Evolutionary conservation across 2,329 filamentous ascomycete genomes (phyloP).

Genomic region (Botrytis porri): DNA sequence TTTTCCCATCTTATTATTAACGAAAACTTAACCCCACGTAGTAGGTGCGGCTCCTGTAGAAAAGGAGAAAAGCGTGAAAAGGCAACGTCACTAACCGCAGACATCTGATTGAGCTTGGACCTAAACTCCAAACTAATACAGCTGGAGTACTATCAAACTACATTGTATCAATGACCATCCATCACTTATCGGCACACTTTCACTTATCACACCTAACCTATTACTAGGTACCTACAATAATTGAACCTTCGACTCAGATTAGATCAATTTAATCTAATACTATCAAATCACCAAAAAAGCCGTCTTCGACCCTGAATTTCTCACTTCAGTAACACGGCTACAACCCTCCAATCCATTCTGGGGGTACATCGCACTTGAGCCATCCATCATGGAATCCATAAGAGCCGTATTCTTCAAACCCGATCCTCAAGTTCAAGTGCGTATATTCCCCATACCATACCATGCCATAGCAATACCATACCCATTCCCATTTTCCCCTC

Average conservation of each 20-base stretch:
- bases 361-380: not conserved
- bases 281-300: not conserved
- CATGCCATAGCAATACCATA: not conserved
- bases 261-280: not conserved
- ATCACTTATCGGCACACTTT: not conserved
- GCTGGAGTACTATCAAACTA: not conserved
- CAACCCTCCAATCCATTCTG: not conserved
- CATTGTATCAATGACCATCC: not conserved
- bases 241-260: not conserved
- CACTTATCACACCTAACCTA: not conserved
- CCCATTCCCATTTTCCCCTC: slow-evolving; percentile 9
- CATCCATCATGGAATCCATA: slow-evolving; percentile 74
- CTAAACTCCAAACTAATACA: slow-evolving; percentile 4
- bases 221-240: not conserved
- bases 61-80: not conserved
- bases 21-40: slow-evolving; percentile 9
- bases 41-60: slow-evolving; percentile 7
- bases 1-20: not conserved
- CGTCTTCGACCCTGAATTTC: not conserved
- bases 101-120: slow-evolving; percentile 15
- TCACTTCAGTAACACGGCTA: not conserved
- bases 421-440: slow-evolving; percentile 87
- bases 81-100: not conserved
- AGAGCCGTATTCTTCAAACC: slow-evolving; percentile 86
- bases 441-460: slow-evolving; percentile 27